These are phyloP conservation scores for Noccaea caerulescens DNA, from an alignment of 345 rosid species.

Conservation along the genomic window DNA sequence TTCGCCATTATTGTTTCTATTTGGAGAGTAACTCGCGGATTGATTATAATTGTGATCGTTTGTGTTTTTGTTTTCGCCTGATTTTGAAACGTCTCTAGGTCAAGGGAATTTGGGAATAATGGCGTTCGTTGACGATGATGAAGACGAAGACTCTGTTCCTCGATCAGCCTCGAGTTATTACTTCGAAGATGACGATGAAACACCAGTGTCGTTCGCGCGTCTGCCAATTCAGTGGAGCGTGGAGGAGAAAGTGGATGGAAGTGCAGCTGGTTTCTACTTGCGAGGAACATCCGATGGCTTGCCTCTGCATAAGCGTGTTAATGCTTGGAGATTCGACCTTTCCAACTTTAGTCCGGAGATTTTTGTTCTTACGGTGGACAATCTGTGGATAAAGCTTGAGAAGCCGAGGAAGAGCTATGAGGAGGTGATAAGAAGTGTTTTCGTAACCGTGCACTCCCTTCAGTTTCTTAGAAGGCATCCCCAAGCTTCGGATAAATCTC, in stretches of 20 bases:
- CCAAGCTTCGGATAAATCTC: slow-evolving; percentile 55
- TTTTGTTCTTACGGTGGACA: slow-evolving; percentile 66
- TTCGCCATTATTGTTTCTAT: background rate
- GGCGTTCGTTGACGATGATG: slow-evolving; percentile 53
- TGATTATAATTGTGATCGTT: slow-evolving; percentile 13
- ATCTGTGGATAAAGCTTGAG: slow-evolving; percentile 64
- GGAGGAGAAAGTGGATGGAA: slow-evolving; percentile 40
- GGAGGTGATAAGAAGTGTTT: slow-evolving; percentile 54
- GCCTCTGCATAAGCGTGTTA: slow-evolving; percentile 59
- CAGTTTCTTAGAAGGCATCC: slow-evolving; percentile 62
- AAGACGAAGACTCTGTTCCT: slow-evolving; percentile 61
- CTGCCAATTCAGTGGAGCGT: slow-evolving; percentile 68
- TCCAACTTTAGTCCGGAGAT: slow-evolving; percentile 55
- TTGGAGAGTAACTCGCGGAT: background rate
- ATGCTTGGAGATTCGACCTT: slow-evolving; percentile 81
- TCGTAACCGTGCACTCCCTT: slow-evolving; percentile 63
- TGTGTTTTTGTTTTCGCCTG: background rate
- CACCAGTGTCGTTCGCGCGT: slow-evolving; percentile 58
- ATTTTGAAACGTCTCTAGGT: background rate
- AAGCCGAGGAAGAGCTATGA: slow-evolving; percentile 81
- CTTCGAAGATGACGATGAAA: slow-evolving; percentile 61
- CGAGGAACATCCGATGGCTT: slow-evolving; percentile 59
- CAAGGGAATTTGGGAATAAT: slow-evolving; percentile 7
- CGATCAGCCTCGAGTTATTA: slow-evolving; percentile 60
- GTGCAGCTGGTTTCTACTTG: slow-evolving; percentile 49